A percentile compares a stretch with the other conserved stretches of the same genome.
Conservation (phyloP, 805 yeast genomes). For the Starmerella riodocensis region DNA sequence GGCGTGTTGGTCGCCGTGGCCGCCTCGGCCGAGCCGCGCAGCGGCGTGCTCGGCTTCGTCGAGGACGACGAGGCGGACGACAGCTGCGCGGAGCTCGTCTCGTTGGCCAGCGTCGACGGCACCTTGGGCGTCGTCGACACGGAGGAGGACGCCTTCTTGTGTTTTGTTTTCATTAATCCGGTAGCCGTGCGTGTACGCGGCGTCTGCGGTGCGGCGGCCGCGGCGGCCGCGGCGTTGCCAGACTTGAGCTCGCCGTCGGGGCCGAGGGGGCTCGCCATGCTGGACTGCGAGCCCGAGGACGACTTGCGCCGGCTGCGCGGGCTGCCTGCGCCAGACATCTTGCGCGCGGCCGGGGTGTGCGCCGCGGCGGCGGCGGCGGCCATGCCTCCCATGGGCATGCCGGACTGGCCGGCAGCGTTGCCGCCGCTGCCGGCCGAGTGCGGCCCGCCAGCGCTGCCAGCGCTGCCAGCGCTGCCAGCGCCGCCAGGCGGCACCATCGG, state of each 20-base stretch:
- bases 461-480: too few species aligned
- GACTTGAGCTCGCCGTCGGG: neutral
- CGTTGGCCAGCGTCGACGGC: neutral
- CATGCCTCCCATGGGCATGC: neutral
- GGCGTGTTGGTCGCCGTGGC: neutral
- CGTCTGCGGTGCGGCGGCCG: constrained; percentile 2
- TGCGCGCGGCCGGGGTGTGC: neutral
- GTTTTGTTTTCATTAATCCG: constrained; percentile 1
- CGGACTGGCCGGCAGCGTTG: neutral
- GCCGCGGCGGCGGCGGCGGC: neutral
- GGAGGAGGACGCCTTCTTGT: neutral
- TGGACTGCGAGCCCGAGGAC: constrained; percentile 7
- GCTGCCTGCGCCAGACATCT: neutral
- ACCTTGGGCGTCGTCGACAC: neutral
- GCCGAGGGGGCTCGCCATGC: neutral
- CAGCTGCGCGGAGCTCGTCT: neutral
- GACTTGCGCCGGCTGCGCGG: constrained; percentile 4
- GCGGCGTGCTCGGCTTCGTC: neutral
- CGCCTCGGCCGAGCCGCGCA: neutral
- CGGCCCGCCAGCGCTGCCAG: too few species aligned
- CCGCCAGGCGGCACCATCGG: constrained; percentile 11
- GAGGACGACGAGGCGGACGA: neutral
- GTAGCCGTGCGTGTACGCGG: neutral
- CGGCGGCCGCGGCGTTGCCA: too few species aligned
- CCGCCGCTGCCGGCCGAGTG: neutral